Conservation (phyloP, 2,329 filamentous ascomycete genomes). For the Trichoderma polysporum region DNA sequence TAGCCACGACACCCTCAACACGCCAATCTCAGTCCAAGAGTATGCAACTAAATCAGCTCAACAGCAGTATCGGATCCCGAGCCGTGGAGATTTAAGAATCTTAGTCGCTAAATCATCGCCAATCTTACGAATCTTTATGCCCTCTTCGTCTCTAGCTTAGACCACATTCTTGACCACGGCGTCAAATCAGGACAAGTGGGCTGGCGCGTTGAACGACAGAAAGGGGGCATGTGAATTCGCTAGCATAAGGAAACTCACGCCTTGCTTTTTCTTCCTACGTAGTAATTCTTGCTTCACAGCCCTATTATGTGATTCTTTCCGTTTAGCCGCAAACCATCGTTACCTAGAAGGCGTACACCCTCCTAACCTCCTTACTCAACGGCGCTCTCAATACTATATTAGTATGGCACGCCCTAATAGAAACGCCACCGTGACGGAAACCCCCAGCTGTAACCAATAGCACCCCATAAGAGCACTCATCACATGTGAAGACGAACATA, state of each 20-base stretch:
- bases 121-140: not conserved
- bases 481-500: not conserved
- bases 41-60: not conserved
- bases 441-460: not conserved
- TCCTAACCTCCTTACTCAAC: not conserved
- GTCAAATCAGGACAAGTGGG: not conserved
- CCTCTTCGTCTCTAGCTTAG: not conserved
- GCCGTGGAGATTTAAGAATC: not conserved
- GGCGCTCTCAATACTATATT: not conserved
- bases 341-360: not conserved
- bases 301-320: not conserved
- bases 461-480: not conserved
- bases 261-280: not conserved
- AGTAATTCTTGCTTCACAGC: not conserved
- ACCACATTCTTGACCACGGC: not conserved
- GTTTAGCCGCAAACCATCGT: not conserved
- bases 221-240: not conserved
- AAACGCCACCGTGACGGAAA: conserved; percentile 1
- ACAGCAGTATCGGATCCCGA: not conserved
- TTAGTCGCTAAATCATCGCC: not conserved
- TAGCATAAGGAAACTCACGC: not conserved
- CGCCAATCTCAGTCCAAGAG: not conserved
- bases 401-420: not conserved
- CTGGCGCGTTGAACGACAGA: not conserved
- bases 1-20: not conserved